These are phyloP conservation scores for Phytophthora megakarya DNA, from an alignment of 352 stramenopile species.

Conservation along the genomic window DNA sequence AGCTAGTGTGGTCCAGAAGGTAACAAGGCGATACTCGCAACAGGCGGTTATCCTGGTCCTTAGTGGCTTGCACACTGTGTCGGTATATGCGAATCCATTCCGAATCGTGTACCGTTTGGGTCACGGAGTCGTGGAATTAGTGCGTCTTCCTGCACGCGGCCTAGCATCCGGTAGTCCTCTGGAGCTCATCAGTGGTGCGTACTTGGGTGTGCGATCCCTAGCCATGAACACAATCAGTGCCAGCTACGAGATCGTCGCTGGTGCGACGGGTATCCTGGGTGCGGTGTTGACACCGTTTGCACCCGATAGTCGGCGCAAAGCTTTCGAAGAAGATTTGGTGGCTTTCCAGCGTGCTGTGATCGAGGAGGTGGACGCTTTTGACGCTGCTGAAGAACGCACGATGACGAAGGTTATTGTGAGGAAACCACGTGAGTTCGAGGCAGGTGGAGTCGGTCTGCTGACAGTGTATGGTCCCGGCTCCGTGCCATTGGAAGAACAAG, in stretches of 20 bases:
- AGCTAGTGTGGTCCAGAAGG: slow-evolving; percentile 71
- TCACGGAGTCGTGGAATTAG: slow-evolving; percentile 80
- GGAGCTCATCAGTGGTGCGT: slow-evolving; percentile 82
- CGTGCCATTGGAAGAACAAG: slow-evolving; percentile 89
- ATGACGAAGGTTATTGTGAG: slow-evolving; percentile 89
- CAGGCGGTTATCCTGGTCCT: slow-evolving; percentile 87
- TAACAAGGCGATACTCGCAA: slow-evolving; percentile 83
- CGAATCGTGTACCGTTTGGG: slow-evolving; percentile 86
- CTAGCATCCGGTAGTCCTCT: slow-evolving; percentile 83
- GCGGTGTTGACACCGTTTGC: slow-evolving; percentile 74
- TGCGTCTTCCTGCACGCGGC: slow-evolving; percentile 77
- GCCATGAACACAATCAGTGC: slow-evolving; percentile 91
- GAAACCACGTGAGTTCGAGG: slow-evolving; percentile 84
- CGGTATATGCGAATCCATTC: slow-evolving; percentile 88
- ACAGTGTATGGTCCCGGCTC: slow-evolving; percentile 85
- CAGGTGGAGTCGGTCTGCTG: slow-evolving; percentile 71
- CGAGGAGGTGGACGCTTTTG: slow-evolving; percentile 87
- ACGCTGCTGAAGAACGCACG: slow-evolving; percentile 84
- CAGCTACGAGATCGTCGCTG: slow-evolving; percentile 88
- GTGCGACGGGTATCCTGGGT: slow-evolving; percentile 75
- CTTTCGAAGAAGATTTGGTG: slow-evolving; percentile 84
- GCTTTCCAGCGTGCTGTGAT: slow-evolving; percentile 89
- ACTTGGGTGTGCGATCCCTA: slow-evolving; percentile 82
- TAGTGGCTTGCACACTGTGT: slow-evolving; percentile 84
- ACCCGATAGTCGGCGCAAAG: slow-evolving; percentile 71